These are phyloP conservation scores for Aspergillus haitiensis DNA, from an alignment of 495 filamentous ascomycete genomes.

Conservation along the genomic window DNA sequence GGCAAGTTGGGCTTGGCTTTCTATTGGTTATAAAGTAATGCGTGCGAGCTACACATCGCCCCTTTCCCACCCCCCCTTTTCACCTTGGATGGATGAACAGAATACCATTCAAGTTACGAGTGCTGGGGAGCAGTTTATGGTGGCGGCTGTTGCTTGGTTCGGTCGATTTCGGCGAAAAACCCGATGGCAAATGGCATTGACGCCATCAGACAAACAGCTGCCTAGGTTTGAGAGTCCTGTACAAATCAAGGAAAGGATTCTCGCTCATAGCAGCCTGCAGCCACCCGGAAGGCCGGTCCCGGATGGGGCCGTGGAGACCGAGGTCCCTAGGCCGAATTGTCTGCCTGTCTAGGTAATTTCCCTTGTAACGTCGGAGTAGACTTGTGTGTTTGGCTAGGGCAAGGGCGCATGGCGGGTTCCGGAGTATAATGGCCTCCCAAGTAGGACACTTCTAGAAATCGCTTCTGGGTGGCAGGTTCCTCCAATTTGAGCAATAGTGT, in stretches of 20 bases:
- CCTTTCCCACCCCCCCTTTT: too few species aligned
- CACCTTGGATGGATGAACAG: too few species aligned
- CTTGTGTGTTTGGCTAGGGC: not conserved
- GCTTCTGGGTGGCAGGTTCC: not conserved
- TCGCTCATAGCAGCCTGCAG: slow-evolving; percentile 40
- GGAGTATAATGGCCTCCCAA: slow-evolving; percentile 4
- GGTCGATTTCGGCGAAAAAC: slow-evolving; percentile 41
- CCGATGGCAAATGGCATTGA: slow-evolving; percentile 64
- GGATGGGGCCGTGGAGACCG: slow-evolving; percentile 34
- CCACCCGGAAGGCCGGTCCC: too few species aligned
- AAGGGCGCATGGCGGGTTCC: not conserved
- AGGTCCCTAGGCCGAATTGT: slow-evolving; percentile 53
- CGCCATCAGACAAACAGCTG: slow-evolving; percentile 56
- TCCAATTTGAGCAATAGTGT: not conserved
- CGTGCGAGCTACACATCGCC: too few species aligned
- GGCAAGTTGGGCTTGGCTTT: too few species aligned
- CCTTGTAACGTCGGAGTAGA: not conserved
- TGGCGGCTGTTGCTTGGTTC: too few species aligned
- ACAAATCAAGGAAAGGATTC: slow-evolving; percentile 56
- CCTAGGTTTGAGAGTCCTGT: slow-evolving; percentile 61
- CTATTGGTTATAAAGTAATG: too few species aligned
- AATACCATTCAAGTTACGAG: too few species aligned
- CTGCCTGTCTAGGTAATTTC: slow-evolving; percentile 39
- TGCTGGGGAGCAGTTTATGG: too few species aligned
- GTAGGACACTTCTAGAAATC: not conserved